These are phyloP conservation scores for Glomus cerebriforme DNA, from an alignment of 192 early-diverging fungal genomes.

Conservation along the genomic window DNA sequence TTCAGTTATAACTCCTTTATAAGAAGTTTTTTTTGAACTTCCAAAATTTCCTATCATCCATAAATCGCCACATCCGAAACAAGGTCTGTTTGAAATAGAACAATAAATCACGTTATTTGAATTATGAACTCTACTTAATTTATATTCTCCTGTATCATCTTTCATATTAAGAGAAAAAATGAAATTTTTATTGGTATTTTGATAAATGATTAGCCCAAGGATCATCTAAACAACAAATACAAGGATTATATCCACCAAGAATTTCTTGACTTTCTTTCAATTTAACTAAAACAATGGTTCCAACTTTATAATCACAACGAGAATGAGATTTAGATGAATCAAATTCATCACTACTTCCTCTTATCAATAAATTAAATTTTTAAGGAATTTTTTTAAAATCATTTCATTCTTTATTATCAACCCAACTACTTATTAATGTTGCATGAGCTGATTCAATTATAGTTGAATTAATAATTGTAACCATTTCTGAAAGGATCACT, in stretches of 20 bases:
- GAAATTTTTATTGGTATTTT: background rate
- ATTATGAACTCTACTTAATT: background rate
- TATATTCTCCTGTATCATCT: background rate
- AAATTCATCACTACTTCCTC: background rate
- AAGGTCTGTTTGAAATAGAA: background rate
- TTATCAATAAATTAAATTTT: background rate
- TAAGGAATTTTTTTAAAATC: background rate
- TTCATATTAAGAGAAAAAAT: slow-evolving; percentile 19
- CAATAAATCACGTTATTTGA: background rate
- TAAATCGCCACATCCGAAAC: slow-evolving; percentile 15
- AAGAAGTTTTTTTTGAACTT: background rate
- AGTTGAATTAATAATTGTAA: background rate
- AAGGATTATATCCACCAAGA: slow-evolving; percentile 28
- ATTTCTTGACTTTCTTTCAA: background rate
- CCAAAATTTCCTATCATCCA: slow-evolving; percentile 13
- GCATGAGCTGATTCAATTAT: slow-evolving; percentile 6
- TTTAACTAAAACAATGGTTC: too few relatives aligned
- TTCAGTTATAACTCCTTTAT: background rate
- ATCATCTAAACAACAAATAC: background rate
- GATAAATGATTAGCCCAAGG: background rate
- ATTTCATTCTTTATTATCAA: too few relatives aligned
- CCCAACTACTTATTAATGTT: background rate
- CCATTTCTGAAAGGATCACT: background rate
- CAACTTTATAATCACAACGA: too few relatives aligned
- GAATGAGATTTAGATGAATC: background rate